Evolutionary conservation across 179 eudicot genomes (phyloP), one percentile per base, ranked within the genome.

Genomic region (Beta lomatogona): DNA sequence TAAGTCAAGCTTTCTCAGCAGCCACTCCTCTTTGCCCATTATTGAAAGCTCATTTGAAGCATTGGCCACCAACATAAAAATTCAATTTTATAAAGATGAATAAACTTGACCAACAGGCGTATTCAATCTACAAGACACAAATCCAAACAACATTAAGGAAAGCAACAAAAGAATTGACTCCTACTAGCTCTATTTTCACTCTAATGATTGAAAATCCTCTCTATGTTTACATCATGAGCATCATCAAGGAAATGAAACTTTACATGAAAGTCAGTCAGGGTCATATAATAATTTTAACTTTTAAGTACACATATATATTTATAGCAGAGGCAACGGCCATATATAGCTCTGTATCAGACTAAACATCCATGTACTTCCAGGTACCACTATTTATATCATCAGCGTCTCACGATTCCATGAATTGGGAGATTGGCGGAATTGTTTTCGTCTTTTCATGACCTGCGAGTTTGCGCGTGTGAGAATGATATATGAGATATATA

Each of bases 391-490:
- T 41, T 46, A 16, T 58, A 55, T 66, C 4, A 45, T 58, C 41
- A 48, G 54, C 69, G 46, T 48, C 71, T 88, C 87, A 94, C 50
- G 89, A 86, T 83, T 94, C 98, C 95, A 94, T 94, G 86, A 84
- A 89, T 73, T 94, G 97, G 61, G 83, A 82, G 45, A 85, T 67
- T 52, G 98, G 98, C 55, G 96, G 93, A 71, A 78, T 89, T 83
- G 88, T 92, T 77, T 87, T 88, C 4, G 98, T 93, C 87, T 82
- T 88, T 70, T 79, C 90, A 18, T 83, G 82, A 87, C 92, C 98
- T 94, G 90, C 76, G 80, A 77, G 52, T 58, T 31, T 6, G 61
- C 60, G 21, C 60, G 74, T 50, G 70, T 46, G 52, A 76, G 77
- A 41, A 75, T 59, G 44, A 45, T 18, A 53, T 21, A 59, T 79